Evolutionary conservation across 2,329 filamentous ascomycete genomes (phyloP).

Genomic region (Dryadomyces quercus-mongolicae): DNA sequence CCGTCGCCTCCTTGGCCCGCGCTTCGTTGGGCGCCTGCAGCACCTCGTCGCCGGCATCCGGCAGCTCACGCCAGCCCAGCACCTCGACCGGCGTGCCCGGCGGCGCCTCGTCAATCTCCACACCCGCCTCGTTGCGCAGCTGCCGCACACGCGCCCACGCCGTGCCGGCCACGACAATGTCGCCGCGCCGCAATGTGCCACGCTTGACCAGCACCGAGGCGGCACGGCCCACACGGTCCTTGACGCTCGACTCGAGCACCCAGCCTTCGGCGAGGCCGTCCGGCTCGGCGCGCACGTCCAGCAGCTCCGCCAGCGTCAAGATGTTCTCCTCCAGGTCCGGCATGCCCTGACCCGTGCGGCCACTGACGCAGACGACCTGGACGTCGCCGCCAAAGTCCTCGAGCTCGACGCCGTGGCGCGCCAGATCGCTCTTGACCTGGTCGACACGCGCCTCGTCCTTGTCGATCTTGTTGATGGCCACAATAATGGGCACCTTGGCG

Average conservation of each 20-base stretch:
- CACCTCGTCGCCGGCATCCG: constrained; percentile 75
- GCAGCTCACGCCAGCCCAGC: constrained; percentile 80
- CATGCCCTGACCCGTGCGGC: constrained; percentile 90
- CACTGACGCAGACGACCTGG: constrained; percentile 82
- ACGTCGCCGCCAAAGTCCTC: constrained; percentile 94
- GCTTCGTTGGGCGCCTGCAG: constrained; percentile 72
- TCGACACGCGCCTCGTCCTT: constrained; percentile 73
- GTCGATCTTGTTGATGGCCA: constrained; percentile 96
- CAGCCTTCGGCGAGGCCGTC: constrained; percentile 79
- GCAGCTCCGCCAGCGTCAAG: constrained; percentile 71
- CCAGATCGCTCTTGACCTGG: constrained; percentile 77
- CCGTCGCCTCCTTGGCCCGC: constrained; percentile 64
- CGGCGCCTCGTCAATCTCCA: constrained; percentile 56
- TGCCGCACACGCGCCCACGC: constrained; percentile 81
- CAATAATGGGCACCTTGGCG: constrained; percentile 87
- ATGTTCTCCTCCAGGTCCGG: constrained; percentile 84
- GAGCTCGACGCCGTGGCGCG: constrained; percentile 72
- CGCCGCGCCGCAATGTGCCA: constrained; percentile 70
- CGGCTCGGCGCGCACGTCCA: constrained; percentile 74
- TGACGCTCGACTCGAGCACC: constrained; percentile 85
- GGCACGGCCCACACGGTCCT: constrained; percentile 61
- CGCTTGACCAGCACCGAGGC: constrained; percentile 83
- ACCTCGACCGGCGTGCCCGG: constrained; percentile 88
- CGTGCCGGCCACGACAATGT: constrained; percentile 75
- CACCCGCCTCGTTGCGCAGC: constrained; percentile 74